Conservation (phyloP, 2,329 filamentous ascomycete genomes). For the Cercospora nicotianae region DNA sequence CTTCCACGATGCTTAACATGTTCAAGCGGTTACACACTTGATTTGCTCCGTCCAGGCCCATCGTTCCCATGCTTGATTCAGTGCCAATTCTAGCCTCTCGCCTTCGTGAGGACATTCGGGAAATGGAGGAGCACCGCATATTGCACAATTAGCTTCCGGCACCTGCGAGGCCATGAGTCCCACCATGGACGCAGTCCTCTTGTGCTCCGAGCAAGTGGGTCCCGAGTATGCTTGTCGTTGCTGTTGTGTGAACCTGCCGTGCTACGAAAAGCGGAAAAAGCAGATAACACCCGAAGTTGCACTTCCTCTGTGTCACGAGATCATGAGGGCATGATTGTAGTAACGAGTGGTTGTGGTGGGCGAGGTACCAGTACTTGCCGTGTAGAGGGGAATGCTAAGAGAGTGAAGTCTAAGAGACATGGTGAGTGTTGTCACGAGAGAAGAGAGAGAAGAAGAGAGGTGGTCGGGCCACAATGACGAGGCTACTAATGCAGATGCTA, state of each 20-base stretch:
- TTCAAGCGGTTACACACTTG: constrained; percentile 26
- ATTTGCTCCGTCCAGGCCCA: constrained; percentile 34
- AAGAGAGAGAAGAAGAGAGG: not conserved
- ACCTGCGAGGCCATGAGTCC: constrained; percentile 26
- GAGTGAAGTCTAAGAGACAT: constrained; percentile 14
- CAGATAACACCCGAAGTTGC: constrained; percentile 2
- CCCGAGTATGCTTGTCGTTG: not conserved
- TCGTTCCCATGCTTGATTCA: constrained; percentile 37
- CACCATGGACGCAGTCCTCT: constrained; percentile 23
- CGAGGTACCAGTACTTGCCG: constrained; percentile 16
- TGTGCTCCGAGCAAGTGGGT: constrained; percentile 5
- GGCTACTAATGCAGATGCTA: constrained; percentile 23
- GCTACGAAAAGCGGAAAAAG: constrained; percentile 3
- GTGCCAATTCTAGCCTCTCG: constrained; percentile 35
- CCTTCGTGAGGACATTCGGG: constrained; percentile 40
- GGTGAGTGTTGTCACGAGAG: constrained; percentile 4
- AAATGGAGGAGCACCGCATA: constrained; percentile 37
- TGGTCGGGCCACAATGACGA: constrained; percentile 13
- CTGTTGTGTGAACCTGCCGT: constrained; percentile 8
- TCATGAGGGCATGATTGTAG: constrained; percentile 10
- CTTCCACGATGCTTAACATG: not conserved
- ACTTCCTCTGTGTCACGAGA: constrained; percentile 1
- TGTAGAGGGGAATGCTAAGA: constrained; percentile 11
- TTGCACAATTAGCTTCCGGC: constrained; percentile 39
- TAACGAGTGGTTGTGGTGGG: not conserved